A percentile compares a stretch with the other conserved stretches of the same genome.
These are phyloP conservation scores for Macadamia integrifolia DNA, from an alignment of 164 flowering plant species.

Conservation along the genomic window DNA sequence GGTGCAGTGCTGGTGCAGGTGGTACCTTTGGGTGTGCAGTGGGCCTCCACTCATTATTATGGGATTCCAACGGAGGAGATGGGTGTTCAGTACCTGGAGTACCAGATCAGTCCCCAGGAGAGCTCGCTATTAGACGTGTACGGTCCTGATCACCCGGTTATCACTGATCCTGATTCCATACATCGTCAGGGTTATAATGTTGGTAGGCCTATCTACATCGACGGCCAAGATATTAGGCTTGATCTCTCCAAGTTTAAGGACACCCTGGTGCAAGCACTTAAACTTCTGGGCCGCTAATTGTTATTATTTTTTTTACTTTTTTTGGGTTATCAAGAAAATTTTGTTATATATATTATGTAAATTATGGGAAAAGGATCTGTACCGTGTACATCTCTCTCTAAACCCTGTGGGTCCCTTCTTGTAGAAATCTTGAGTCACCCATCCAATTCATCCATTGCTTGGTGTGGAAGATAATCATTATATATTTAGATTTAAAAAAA, in stretches of 20 bases:
- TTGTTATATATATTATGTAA: too few species aligned
- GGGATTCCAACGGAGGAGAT: constrained; percentile 24
- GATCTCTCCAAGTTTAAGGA: constrained; percentile 32
- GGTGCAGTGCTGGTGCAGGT: constrained; percentile 51
- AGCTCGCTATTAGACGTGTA: constrained; percentile 32
- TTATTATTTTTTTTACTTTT: too few species aligned
- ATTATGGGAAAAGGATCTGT: too few species aligned
- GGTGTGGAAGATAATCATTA: too few species aligned
- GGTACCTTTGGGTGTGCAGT: constrained; percentile 34
- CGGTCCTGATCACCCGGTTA: constrained; percentile 24
- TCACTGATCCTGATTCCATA: constrained; percentile 27
- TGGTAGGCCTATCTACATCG: constrained; percentile 32
- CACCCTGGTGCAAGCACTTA: constrained; percentile 31
- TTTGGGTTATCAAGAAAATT: too few species aligned
- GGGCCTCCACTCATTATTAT: constrained; percentile 31
- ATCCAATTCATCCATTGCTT: too few species aligned
- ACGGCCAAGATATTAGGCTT: constrained; percentile 36
- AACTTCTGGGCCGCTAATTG: constrained; percentile 12
- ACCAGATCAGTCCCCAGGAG: constrained; percentile 37
- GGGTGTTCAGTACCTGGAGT: constrained; percentile 36
- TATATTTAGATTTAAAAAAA: too few species aligned
- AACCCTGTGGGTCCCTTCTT: too few species aligned
- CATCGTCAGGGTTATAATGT: constrained; percentile 21
- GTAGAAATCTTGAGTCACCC: too few species aligned
- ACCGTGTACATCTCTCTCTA: too few species aligned